Conservation (phyloP, 768 basidiomycete species). For the Chalciporus chontae region DNA sequence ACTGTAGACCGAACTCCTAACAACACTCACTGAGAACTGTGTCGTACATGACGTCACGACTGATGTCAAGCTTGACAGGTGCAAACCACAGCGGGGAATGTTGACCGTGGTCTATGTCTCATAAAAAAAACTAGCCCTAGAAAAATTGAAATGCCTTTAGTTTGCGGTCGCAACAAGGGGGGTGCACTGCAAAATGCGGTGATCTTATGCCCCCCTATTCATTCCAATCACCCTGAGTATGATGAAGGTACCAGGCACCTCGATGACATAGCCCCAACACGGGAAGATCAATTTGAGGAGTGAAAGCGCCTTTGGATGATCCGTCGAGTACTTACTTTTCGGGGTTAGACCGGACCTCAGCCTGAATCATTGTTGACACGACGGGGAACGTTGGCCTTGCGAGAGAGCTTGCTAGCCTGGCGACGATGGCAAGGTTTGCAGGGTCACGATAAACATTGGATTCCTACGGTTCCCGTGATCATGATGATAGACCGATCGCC, state of each 20-base stretch:
- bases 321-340: background rate
- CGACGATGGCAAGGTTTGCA: background rate
- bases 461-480: background rate
- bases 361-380: background rate
- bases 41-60: too few species aligned
- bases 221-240: too few species aligned
- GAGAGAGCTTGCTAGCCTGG: background rate
- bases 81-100: background rate
- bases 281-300: background rate
- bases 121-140: too few species aligned
- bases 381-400: constrained; percentile 12
- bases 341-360: background rate
- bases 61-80: background rate
- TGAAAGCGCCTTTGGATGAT: background rate
- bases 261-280: background rate
- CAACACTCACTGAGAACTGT: too few species aligned
- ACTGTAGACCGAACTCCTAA: too few species aligned
- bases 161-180: background rate
- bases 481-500: background rate
- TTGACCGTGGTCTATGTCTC: background rate
- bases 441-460: background rate
- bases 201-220: too few species aligned
- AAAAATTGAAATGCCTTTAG: background rate
- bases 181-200: too few species aligned
- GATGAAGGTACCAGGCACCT: too few species aligned